Conservation (phyloP, 768 basidiomycete species). For the Boletus bicolor region DNA sequence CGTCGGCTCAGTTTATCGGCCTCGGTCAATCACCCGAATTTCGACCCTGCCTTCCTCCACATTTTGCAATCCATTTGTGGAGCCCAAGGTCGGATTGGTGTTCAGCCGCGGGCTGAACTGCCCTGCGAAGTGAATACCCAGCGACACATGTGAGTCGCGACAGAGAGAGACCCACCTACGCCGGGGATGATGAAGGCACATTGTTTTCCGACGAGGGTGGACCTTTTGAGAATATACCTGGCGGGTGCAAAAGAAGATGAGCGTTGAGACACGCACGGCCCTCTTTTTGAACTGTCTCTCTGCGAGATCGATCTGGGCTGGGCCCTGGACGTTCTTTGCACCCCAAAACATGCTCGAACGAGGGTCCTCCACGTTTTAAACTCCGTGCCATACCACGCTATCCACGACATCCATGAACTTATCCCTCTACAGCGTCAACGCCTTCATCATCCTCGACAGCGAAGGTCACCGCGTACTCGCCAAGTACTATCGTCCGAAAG, state of each 20-base stretch:
- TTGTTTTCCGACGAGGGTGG: conserved; percentile 22
- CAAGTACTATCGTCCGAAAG: conserved; percentile 87
- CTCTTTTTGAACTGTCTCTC: conserved; percentile 19
- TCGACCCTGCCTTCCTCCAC: conserved; percentile 57
- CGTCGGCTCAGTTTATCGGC: conserved; percentile 34
- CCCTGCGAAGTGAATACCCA: not conserved
- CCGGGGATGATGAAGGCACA: conserved; percentile 39
- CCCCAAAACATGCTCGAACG: conserved; percentile 15
- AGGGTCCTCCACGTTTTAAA: conserved; percentile 16
- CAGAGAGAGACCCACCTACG: conserved; percentile 41
- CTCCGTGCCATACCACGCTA: conserved; percentile 10
- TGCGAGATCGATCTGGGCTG: conserved; percentile 15
- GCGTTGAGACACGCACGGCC: not conserved
- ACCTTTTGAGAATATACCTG: conserved; percentile 36
- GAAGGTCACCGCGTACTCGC: conserved; percentile 94
- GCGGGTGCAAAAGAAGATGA: conserved; percentile 51
- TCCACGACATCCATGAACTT: conserved; percentile 51
- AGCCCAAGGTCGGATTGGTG: conserved; percentile 47
- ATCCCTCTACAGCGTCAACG: conserved; percentile 82
- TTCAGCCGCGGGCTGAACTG: conserved; percentile 27
- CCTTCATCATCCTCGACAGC: conserved; percentile 89
- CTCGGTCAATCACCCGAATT: conserved; percentile 42
- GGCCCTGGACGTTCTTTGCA: conserved; percentile 5
- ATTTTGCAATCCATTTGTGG: conserved; percentile 39
- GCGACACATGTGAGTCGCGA: not conserved